Evolutionary conservation across 1,284 basidiomycete genomes (phyloP).

Genomic region (Sphaerobolus stellatus): DNA sequence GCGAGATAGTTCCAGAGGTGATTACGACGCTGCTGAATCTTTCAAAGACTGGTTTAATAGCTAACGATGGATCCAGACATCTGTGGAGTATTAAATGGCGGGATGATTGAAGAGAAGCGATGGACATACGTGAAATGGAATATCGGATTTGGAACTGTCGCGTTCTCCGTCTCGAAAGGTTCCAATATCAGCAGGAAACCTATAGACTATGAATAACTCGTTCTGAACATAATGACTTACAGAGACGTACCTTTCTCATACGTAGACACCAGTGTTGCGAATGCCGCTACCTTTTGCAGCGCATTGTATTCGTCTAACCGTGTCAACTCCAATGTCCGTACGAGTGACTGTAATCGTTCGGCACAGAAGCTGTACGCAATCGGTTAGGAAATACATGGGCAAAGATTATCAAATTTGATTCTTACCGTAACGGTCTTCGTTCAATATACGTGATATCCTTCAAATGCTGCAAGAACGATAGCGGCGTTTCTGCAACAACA

Average conservation of each 20-base stretch:
- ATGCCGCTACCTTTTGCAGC: constrained; percentile 93
- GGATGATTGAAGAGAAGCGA: not conserved
- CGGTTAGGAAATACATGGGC: constrained; percentile 14
- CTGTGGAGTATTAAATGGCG: constrained; percentile 38
- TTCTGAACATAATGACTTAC: constrained; percentile 1
- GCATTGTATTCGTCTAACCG: constrained; percentile 90
- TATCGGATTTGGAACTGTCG: constrained; percentile 97
- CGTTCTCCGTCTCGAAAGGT: constrained; percentile 98
- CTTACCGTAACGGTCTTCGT: constrained; percentile 85
- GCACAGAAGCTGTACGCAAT: constrained; percentile 78
- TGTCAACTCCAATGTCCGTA: constrained; percentile 89
- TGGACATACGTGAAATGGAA: constrained; percentile 90
- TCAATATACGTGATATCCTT: constrained; percentile 99
- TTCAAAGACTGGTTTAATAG: constrained; percentile 98
- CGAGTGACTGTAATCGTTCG: constrained; percentile 91
- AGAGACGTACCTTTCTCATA: constrained; percentile 85
- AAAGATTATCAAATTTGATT: constrained; percentile 15
- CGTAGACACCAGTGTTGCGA: constrained; percentile 96
- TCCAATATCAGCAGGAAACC: constrained; percentile 97
- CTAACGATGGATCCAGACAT: constrained; percentile 95
- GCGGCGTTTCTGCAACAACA: constrained; percentile 98
- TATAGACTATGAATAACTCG: constrained; percentile 31
- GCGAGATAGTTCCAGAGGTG: constrained; percentile 97
- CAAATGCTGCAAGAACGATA: constrained; percentile 97
- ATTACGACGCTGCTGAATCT: constrained; percentile 98